Evolutionary conservation across 23 red algal genomes (phyloP).

Genomic region (Gracilariopsis chorda): DNA sequence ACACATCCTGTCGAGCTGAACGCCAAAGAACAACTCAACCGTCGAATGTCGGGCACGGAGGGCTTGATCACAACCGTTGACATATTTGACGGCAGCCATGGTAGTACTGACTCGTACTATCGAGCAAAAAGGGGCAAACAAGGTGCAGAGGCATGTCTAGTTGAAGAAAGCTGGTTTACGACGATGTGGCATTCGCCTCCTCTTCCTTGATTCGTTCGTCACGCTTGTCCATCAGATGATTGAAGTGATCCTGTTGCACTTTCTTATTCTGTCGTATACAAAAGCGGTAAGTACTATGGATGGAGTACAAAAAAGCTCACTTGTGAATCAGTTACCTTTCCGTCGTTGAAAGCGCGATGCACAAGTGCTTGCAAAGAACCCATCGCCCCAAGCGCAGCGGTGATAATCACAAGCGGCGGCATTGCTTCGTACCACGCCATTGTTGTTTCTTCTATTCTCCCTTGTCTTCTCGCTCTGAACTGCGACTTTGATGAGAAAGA

Average conservation of each 20-base stretch:
- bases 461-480: too few relatives aligned
- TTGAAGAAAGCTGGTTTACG: too few relatives aligned
- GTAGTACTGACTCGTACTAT: too few relatives aligned
- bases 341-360: slow-evolving; percentile 51
- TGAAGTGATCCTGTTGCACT: slow-evolving; percentile 70
- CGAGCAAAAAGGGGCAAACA: too few relatives aligned
- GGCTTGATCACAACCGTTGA: too few relatives aligned
- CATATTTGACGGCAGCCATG: too few relatives aligned
- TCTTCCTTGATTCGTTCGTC: slow-evolving; percentile 45
- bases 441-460: background rate
- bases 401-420: slow-evolving; percentile 72
- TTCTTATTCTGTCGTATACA: slow-evolving; percentile 26
- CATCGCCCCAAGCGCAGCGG: slow-evolving; percentile 52
- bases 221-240: slow-evolving; percentile 61
- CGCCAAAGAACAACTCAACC: too few relatives aligned
- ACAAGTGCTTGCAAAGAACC: slow-evolving; percentile 53
- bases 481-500: too few relatives aligned
- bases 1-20: too few relatives aligned
- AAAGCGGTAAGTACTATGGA: background rate
- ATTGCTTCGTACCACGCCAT: slow-evolving; percentile 77
- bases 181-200: background rate
- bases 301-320: background rate
- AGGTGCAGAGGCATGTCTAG: too few relatives aligned
- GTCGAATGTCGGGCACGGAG: too few relatives aligned
- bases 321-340: slow-evolving; percentile 20